These are phyloP conservation scores for Vitis rupestris DNA, from an alignment of 164 flowering plant species.

Conservation along the genomic window DNA sequence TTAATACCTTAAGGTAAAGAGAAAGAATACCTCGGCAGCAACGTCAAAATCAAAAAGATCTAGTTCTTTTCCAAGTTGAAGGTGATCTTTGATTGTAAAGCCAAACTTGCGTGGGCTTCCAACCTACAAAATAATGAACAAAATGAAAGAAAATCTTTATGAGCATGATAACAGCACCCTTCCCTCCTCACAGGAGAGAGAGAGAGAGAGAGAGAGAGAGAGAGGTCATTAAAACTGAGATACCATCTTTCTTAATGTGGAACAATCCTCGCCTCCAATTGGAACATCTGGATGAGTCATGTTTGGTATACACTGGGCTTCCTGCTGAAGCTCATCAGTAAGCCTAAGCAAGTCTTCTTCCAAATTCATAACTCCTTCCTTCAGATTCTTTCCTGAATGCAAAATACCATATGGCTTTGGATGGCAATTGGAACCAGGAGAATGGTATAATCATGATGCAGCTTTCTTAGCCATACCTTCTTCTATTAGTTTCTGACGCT, in stretches of 20 bases:
- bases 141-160: not conserved
- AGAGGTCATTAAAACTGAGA: not conserved
- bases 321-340: constrained; percentile 79
- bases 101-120: constrained; percentile 63
- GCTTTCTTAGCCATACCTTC: constrained; percentile 49
- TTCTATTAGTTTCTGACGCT: constrained; percentile 75
- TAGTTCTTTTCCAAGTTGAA: constrained; percentile 85
- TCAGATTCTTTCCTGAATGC: constrained; percentile 70
- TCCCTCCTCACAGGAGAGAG: too few relatives aligned
- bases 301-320: constrained; percentile 89
- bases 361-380: constrained; percentile 58
- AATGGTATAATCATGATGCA: not conserved
- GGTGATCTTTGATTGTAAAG: constrained; percentile 83
- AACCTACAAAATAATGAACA: constrained; percentile 40
- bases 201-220: not conserved
- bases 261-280: constrained; percentile 79
- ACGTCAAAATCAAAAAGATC: constrained; percentile 94
- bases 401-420: constrained; percentile 3
- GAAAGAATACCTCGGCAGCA: constrained; percentile 75
- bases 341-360: constrained; percentile 76
- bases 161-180: not conserved
- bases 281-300: constrained; percentile 95
- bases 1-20: constrained; percentile 11
- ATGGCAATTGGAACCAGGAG: not conserved
- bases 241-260: constrained; percentile 69